phyloP scores from a whole-genome alignment of 1,139 yeast genomes.

The Yamadazyma atmosphaerica region DNA sequence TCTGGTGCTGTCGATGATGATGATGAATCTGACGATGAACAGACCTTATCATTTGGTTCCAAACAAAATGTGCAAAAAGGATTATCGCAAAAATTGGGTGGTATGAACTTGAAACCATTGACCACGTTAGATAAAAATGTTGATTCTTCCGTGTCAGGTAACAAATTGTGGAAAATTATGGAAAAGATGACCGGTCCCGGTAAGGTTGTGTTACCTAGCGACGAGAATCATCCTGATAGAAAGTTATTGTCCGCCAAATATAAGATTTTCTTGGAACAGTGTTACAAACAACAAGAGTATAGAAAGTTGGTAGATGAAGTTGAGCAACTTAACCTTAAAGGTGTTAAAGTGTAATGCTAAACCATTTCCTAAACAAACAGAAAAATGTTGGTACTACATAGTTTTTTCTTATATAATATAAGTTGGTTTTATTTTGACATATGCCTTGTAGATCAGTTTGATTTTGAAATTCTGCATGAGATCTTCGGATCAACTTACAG shows the following conservation, averaged over 20 bases:
- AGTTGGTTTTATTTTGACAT: too few relatives aligned
- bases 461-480: not conserved
- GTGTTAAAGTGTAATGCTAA: conserved; percentile 7
- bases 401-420: too few relatives aligned
- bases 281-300: conserved; percentile 74
- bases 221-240: conserved; percentile 60
- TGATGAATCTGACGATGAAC: conserved; percentile 45
- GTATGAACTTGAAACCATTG: conserved; percentile 42
- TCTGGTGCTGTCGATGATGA: conserved; percentile 17
- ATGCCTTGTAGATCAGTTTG: too few relatives aligned
- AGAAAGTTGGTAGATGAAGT: conserved; percentile 66
- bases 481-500: too few relatives aligned
- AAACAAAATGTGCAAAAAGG: conserved; percentile 52
- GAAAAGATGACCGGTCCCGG: conserved; percentile 81
- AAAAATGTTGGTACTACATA: too few relatives aligned
- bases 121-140: conserved; percentile 21
- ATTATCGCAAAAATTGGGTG: conserved; percentile 39
- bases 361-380: too few relatives aligned
- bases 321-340: conserved; percentile 33
- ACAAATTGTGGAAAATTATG: conserved; percentile 84
- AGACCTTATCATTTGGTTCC: conserved; percentile 59
- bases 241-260: conserved; percentile 74
- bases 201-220: conserved; percentile 68
- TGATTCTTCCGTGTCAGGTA: conserved; percentile 38
- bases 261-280: conserved; percentile 83